Base-by-base conservation (phyloP, 1,284 basidiomycete genomes). In the Laetiporus sulphureus region DNA sequence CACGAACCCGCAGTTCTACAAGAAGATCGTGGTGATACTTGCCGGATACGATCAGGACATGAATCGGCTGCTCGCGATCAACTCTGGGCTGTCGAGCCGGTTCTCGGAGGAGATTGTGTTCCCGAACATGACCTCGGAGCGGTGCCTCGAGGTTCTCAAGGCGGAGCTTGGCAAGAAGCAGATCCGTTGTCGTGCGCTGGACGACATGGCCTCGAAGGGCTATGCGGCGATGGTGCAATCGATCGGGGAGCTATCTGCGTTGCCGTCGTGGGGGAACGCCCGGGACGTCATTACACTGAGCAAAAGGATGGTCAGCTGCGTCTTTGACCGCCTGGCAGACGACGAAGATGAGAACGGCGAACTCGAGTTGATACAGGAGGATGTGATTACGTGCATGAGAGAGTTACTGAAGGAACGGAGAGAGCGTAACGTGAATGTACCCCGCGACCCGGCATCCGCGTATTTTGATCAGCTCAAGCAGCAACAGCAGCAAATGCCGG, bases 41-140 rank as follows among this genome's bases (percentile, higher is more conserved):
- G 81, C 80, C 25, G 80, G 81, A 0, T 83, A 83, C 48, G 77
- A 81, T 46, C 52, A 73, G 6, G 75, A 83, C 33, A 83, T 83
- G 66, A 79, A 83, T 48, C 46, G 62, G 13, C 65, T 83, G 3
- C 55, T 83, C 46, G 50, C 62, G 0, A 69, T 77, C 45, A 83
- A 83, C 47, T 63, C 69, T 3, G 81, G 80, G 0, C 63, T 83
- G 12, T 71, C 79, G 5, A 83, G 81, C 60, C 75, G 81, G 13
- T 83, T 83, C 64, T 71, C 78, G 1, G 75, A 80, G 29, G 70
- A 75, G 43, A 63, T 83, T 21, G 44, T 61, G 25, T 80, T 83
- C 63, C 44, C 50, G 13, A 72, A 81, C 49, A 70, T 83, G 62
- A 40, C 57, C 18, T 63, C 77, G 6, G 59, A 63, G 12, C 55